Evolutionary conservation across 129 eudicot genomes (phyloP).

Genomic region (Lactuca saligna): DNA sequence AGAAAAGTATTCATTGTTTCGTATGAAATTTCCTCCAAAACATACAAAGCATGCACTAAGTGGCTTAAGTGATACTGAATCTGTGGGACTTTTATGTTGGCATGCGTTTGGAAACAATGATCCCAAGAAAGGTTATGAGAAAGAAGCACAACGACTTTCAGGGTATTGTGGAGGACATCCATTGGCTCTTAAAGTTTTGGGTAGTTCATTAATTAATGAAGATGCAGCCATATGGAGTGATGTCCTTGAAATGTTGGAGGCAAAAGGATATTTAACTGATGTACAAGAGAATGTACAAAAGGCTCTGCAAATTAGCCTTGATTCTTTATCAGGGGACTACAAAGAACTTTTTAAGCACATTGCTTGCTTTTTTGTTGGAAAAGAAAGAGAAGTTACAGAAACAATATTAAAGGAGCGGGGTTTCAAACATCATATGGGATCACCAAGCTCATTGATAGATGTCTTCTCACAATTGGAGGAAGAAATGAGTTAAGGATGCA

Average conservation of each 20-base stretch:
- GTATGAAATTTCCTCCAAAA: not conserved
- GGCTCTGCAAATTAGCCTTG: not conserved
- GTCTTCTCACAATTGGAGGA: not conserved
- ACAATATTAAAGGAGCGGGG: constrained; percentile 5
- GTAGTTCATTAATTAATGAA: not conserved
- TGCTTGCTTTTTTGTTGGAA: constrained; percentile 17
- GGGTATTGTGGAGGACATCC: no score
- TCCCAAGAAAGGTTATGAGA: not conserved
- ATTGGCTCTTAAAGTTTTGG: not conserved
- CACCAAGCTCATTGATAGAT: constrained; percentile 6
- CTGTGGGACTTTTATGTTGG: not conserved
- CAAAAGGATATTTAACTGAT: not conserved
- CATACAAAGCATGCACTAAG: not conserved
- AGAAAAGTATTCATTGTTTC: not conserved
- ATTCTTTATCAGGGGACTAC: constrained; percentile 2
- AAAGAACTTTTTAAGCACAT: constrained; percentile 3
- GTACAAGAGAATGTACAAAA: not conserved
- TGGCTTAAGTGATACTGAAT: not conserved
- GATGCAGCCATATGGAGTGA: not conserved
- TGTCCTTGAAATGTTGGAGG: not conserved
- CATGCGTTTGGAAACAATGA: not conserved
- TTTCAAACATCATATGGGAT: not conserved
- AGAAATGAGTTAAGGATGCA: constrained; percentile 5
- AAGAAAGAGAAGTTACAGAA: not conserved
- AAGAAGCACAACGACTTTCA: not conserved